A percentile compares a stretch with the other conserved stretches of the same genome.
These are phyloP conservation scores for Pleurotus salmoneostramineus DNA, from an alignment of 768 basidiomycete genomes.

Conservation along the genomic window DNA sequence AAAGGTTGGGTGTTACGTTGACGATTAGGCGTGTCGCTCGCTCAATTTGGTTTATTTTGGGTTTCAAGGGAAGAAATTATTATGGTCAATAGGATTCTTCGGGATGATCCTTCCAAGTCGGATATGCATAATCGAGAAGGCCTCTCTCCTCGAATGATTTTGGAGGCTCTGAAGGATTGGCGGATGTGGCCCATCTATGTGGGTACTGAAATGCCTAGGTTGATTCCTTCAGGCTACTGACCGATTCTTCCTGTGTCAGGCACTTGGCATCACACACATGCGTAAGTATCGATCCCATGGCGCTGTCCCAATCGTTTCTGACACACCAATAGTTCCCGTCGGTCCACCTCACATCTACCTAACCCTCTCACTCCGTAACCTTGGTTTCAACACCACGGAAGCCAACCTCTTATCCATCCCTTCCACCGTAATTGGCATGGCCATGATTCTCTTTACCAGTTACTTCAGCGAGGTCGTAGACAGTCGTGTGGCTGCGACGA, in stretches of 20 bases:
- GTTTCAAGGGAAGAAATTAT: constrained; percentile 60
- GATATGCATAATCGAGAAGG: constrained; percentile 75
- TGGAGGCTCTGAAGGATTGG: constrained; percentile 51
- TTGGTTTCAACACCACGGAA: constrained; percentile 62
- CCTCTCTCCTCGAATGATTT: constrained; percentile 44
- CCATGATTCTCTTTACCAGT: constrained; percentile 41
- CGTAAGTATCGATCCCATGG: constrained; percentile 25
- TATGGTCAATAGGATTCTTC: constrained; percentile 59
- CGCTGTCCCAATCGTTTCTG: not conserved
- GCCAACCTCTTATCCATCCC: constrained; percentile 64
- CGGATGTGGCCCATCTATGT: constrained; percentile 63
- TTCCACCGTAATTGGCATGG: constrained; percentile 46
- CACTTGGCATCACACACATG: constrained; percentile 50
- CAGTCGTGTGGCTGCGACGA: constrained; percentile 48
- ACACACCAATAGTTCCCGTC: constrained; percentile 41
- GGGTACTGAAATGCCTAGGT: not conserved
- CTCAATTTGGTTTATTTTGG: too few species aligned
- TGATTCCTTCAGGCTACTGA: too few species aligned
- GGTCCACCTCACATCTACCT: constrained; percentile 60
- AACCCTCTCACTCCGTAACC: constrained; percentile 55
- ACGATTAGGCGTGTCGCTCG: too few species aligned
- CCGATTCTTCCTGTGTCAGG: not conserved
- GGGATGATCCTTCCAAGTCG: constrained; percentile 64
- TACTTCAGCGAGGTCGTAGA: constrained; percentile 54
- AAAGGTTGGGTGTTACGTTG: constrained; percentile 28